phyloP scores from a whole-genome alignment of 768 basidiomycete species.

The Chalciporus pseudorubinellus region DNA sequence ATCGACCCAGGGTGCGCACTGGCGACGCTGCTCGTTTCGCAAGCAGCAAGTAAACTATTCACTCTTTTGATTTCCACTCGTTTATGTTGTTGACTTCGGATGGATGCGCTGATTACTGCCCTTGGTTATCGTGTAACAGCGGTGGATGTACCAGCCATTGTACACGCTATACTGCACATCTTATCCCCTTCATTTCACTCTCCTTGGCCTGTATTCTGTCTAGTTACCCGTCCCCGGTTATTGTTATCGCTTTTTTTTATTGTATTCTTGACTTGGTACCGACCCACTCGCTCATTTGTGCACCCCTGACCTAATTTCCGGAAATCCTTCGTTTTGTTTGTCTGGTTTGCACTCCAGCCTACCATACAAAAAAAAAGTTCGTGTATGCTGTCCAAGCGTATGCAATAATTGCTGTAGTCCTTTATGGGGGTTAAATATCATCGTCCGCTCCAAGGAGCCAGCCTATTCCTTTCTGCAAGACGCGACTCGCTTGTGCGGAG shows the following conservation, averaged over 20 bases:
- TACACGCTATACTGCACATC: slow-evolving; percentile 10
- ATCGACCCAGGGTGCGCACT: slow-evolving; percentile 67
- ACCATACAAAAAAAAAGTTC: slow-evolving; percentile 13
- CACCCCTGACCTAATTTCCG: not conserved
- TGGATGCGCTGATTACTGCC: slow-evolving; percentile 12
- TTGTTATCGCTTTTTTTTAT: slow-evolving; percentile 32
- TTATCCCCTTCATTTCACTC: slow-evolving; percentile 13
- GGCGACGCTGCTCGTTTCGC: slow-evolving; percentile 63
- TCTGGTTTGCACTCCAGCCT: slow-evolving; percentile 23
- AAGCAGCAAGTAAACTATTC: slow-evolving; percentile 33
- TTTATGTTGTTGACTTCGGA: slow-evolving; percentile 15
- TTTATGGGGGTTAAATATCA: slow-evolving; percentile 4
- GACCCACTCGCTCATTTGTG: slow-evolving; percentile 21
- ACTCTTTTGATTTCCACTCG: slow-evolving; percentile 10
- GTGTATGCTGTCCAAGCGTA: slow-evolving; percentile 14
- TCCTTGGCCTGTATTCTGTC: slow-evolving; percentile 9
- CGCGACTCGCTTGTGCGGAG: slow-evolving; percentile 71
- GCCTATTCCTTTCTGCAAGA: slow-evolving; percentile 86
- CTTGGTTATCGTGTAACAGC: slow-evolving; percentile 14
- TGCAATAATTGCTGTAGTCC: slow-evolving; percentile 12
- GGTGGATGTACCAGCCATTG: slow-evolving; percentile 8
- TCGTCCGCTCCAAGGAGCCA: slow-evolving; percentile 94
- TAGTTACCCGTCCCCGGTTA: slow-evolving; percentile 3
- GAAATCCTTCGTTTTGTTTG: slow-evolving; percentile 29
- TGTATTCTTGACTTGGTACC: slow-evolving; percentile 25